Base-by-base conservation (phyloP, 1,284 basidiomycete genomes). In the Pseudozyma thailandica region DNA sequence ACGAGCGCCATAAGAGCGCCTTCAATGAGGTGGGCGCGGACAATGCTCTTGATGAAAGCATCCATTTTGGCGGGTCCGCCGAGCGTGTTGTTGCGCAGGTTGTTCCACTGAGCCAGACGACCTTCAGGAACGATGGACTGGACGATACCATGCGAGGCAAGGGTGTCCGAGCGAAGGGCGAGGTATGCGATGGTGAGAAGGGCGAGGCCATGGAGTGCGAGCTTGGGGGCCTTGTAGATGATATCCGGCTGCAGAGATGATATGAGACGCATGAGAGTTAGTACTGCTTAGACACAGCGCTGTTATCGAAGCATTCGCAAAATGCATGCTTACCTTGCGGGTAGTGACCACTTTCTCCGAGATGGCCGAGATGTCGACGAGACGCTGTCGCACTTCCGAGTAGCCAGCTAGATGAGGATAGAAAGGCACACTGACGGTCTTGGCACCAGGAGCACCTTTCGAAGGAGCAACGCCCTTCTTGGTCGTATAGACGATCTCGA, bases 401-500 rank as follows among this genome's bases (percentile, higher is more conserved):
- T 72, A 68, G 41, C 55, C 50, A 7, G 49, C 18, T 12, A 72
- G 46, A 28, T 72, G 59, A 18, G 70, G 70, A 26, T 59, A 63
- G 63, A 72, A 72, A 35, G 59, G 59, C 0, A 72, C 41, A 38
- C 43, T 27, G 47, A 72, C 63, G 28, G 54, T 60, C 20, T 48
- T 30, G 2, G 59, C 53, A 31, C 57, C 59, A 12, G 52, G 42
- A 25, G 50, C 38, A 39, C 61, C 68, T 10, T 45, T 47, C 9
- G 41, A 49, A 6, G 68, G 61, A 8, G 49, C 16, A 7, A 55
- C 46, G 2, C 63, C 49, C 20, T 46, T 52, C 3, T 45, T 15
- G 45, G 59, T 59, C 30, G 39, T 62, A 56, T 72, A 72, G 23
- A 51, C 56, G 46, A 72, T 57, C 46, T 66, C 59, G 47, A 72